A percentile compares a stretch with the other conserved stretches of the same genome.
Conservation (phyloP, 306 rosid genomes). For the Lupinus albus region DNA sequence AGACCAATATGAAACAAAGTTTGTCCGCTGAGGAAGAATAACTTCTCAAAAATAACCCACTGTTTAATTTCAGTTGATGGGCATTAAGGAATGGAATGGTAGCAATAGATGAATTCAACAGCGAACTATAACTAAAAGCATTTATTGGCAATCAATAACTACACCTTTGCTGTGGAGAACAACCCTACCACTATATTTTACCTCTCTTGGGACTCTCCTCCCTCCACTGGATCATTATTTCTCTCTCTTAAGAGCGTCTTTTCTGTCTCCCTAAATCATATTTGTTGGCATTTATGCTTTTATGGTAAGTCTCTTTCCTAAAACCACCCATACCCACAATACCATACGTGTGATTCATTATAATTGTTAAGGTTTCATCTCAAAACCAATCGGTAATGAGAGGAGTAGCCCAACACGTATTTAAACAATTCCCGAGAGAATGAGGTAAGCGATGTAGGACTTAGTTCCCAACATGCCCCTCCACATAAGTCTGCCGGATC, state of each 20-base stretch:
- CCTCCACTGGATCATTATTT: not conserved
- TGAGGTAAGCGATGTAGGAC: no score
- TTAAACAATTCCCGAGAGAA: no score
- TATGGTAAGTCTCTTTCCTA: constrained; percentile 48
- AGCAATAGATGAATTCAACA: constrained; percentile 41
- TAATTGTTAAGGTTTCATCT: no score
- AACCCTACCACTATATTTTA: constrained; percentile 61
- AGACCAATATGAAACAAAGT: no score
- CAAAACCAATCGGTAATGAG: no score
- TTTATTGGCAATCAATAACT: constrained; percentile 70
- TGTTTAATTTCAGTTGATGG: constrained; percentile 39
- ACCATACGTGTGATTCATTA: constrained; percentile 26
- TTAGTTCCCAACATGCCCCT: no score
- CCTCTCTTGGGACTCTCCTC: constrained; percentile 50
- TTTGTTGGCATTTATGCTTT: constrained; percentile 56
- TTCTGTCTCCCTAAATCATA: constrained; percentile 51
- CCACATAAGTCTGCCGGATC: no score
- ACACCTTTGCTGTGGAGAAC: constrained; percentile 60
- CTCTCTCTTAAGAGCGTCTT: constrained; percentile 20
- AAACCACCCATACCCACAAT: constrained; percentile 51
- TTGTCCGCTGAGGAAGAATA: not conserved
- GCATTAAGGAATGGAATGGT: constrained; percentile 37
- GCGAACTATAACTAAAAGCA: constrained; percentile 56
- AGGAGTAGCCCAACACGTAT: no score
- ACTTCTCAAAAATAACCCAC: constrained; percentile 34